Conservation (phyloP, 2,329 filamentous ascomycete genomes). For the Sclerotinia sclerotiorum region DNA sequence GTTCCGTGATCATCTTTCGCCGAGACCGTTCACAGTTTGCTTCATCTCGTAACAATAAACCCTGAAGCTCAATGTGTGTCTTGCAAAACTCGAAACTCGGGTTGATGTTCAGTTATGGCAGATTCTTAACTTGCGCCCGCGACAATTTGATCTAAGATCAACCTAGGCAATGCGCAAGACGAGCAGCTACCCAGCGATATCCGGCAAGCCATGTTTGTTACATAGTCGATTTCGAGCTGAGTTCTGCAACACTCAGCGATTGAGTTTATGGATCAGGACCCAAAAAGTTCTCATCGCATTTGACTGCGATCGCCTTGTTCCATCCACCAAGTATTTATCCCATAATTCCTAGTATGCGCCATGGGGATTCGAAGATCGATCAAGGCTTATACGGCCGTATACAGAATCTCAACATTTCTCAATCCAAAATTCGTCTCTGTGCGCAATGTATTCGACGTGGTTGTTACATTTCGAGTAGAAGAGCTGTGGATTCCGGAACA, state of each 20-base stretch:
- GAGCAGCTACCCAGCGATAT: background rate
- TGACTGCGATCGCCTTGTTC: background rate
- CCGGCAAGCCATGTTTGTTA: background rate
- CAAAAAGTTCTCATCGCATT: background rate
- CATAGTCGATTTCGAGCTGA: background rate
- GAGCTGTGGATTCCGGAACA: background rate
- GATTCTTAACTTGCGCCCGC: background rate
- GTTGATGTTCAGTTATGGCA: background rate
- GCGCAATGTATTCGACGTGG: background rate
- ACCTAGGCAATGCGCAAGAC: too few species aligned
- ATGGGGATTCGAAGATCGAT: background rate
- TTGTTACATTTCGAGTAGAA: background rate
- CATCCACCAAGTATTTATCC: background rate
- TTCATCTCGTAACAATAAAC: background rate
- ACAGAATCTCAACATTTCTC: background rate
- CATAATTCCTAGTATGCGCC: background rate
- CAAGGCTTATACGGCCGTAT: background rate
- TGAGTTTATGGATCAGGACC: background rate
- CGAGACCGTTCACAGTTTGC: background rate
- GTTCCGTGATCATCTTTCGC: background rate
- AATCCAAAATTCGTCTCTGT: background rate
- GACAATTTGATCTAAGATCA: background rate
- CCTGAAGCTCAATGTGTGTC: background rate
- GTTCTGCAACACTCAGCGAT: background rate
- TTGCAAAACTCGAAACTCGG: background rate